Evolutionary conservation across 768 basidiomycete species (phyloP), one percentile per base, ranked within the genome.

Genomic region (Pleurotus tuber-regium): DNA sequence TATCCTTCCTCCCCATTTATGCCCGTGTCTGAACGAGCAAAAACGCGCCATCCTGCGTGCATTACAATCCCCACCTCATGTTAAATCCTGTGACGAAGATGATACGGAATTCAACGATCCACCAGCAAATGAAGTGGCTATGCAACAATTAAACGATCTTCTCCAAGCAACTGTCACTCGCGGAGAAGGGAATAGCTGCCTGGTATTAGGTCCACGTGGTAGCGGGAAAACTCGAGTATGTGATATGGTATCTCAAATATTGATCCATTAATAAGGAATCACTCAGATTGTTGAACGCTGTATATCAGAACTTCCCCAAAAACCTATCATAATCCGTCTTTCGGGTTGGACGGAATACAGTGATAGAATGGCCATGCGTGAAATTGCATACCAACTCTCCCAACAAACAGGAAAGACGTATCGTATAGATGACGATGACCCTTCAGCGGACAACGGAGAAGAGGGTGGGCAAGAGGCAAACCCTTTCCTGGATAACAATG

Each of bases 111-210:
- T 72, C 19, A 67, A 61, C 1, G 67, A 68, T 14, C 53, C 54
- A 8, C 66, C 75, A 1, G 74, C 82, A 4, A 86, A 89, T 59
- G 64, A 57, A 1, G 60, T 70, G 14, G 84, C 88, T 0, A 67
- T 75, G 23, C 61, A 78, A 28, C 83, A 89, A 51, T 64, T 98
- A 10, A 61, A 68, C 1, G 77, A 81, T 41, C 67, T 98, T 18
- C 70, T 97, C 4, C 64, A 68, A 18, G 94, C 93, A 9, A 92
- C 91, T 1, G 75, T 89, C 4, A 70, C 70, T 18, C 79, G 93
- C 24, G 88, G 87, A 8, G 95, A 98, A 72, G 94, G 95, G 2
- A 98, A 98, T 56, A 96, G 93, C 52, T 97, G 94, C 61, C 75
- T 97, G 50, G 63, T 98, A 2, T 74, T 93, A 38, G 95, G 95